Percentiles rank a stretch among this genome's conserved stretches.
phyloP scores from a whole-genome alignment of 306 rosid species.

The Dalbergia oliveri region DNA sequence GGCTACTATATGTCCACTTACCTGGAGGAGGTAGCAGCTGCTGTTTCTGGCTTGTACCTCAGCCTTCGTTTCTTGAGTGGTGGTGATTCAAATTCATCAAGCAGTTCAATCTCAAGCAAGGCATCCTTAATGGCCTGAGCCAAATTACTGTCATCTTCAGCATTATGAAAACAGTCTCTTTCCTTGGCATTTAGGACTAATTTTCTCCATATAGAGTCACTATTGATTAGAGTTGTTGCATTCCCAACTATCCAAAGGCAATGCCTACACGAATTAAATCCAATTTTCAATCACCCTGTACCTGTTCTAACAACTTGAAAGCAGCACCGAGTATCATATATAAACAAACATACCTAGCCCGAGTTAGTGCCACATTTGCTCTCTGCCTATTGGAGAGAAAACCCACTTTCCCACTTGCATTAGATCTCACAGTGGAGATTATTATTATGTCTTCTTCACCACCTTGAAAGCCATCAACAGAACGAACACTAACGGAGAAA shows the following conservation, averaged over 20 bases:
- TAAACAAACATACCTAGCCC: slow-evolving; percentile 52
- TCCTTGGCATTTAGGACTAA: slow-evolving; percentile 52
- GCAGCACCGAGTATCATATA: neutral
- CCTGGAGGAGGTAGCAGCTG: slow-evolving; percentile 38
- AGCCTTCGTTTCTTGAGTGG: slow-evolving; percentile 33
- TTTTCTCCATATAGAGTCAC: slow-evolving; percentile 52
- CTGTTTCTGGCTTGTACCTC: neutral
- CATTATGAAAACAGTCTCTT: slow-evolving; percentile 55
- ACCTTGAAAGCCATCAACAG: slow-evolving; percentile 82
- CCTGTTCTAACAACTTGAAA: neutral
- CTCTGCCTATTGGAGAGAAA: slow-evolving; percentile 57
- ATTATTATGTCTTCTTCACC: slow-evolving; percentile 63
- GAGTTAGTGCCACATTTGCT: slow-evolving; percentile 67
- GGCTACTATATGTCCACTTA: neutral
- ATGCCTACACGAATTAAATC: slow-evolving; percentile 43
- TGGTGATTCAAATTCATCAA: slow-evolving; percentile 13
- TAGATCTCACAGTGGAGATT: slow-evolving; percentile 55
- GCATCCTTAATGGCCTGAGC: slow-evolving; percentile 47
- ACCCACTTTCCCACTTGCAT: slow-evolving; percentile 48
- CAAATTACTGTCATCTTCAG: slow-evolving; percentile 56
- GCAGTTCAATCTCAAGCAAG: slow-evolving; percentile 45
- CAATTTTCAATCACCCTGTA: neutral
- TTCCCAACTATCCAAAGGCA: slow-evolving; percentile 65
- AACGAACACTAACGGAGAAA: slow-evolving; percentile 55
- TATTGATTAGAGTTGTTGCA: slow-evolving; percentile 43